Conservation (phyloP, 352 stramenopile species). For the Bremia lactucae region DNA sequence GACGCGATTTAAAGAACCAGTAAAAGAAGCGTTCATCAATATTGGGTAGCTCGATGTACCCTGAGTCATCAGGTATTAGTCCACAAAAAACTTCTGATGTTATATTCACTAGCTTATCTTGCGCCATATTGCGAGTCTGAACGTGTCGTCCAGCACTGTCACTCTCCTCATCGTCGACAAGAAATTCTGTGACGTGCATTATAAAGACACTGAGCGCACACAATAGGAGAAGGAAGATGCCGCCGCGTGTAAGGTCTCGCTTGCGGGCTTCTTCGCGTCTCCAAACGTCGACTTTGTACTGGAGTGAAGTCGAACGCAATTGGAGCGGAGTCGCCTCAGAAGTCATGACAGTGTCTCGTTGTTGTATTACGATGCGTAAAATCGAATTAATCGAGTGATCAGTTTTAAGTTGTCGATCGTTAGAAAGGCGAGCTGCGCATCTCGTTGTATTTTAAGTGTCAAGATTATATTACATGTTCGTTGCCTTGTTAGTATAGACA, state of each 20-base stretch:
- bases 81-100: conserved; percentile 28
- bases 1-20: conserved; percentile 57
- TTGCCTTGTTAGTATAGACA: too few species aligned
- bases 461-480: too few species aligned
- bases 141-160: conserved; percentile 4
- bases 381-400: too few species aligned
- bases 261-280: conserved; percentile 15
- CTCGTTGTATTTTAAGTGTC: too few species aligned
- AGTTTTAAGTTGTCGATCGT: too few species aligned
- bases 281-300: conserved; percentile 21
- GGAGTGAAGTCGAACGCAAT: conserved; percentile 15
- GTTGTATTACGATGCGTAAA: too few species aligned
- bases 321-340: conserved; percentile 17
- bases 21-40: conserved; percentile 71
- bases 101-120: conserved; percentile 7
- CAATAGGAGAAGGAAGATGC: conserved; percentile 16
- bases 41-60: conserved; percentile 50
- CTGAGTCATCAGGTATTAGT: conserved; percentile 34
- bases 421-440: too few species aligned
- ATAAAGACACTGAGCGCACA: conserved; percentile 15
- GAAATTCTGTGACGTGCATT: conserved; percentile 10
- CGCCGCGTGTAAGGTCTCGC: conserved; percentile 14
- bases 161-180: conserved; percentile 4
- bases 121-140: conserved; percentile 12
- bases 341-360: conserved; percentile 2